Conservation (phyloP, 106 monocot species). For the Triglochin maritima region DNA sequence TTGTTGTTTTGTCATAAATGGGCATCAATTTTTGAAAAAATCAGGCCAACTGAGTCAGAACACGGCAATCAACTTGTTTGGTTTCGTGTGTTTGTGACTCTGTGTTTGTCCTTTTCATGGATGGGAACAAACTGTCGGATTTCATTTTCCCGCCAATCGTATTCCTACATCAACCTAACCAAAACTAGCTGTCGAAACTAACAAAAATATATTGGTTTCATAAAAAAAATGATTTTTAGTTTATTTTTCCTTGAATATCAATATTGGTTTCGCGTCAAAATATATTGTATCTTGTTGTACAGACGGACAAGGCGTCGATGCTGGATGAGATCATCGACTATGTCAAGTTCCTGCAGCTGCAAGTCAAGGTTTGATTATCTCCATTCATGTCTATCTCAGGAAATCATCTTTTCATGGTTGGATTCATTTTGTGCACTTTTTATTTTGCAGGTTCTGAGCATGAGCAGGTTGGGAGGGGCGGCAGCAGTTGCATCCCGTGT, state of each 20-base stretch:
- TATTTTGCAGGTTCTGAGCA: slow-evolving; percentile 60
- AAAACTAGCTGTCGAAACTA: no score
- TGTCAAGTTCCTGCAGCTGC: slow-evolving; percentile 94
- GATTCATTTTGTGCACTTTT: neutral
- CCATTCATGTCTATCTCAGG: no score
- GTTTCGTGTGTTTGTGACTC: no score
- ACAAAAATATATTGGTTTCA: no score
- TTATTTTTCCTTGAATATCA: no score
- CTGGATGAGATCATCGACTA: slow-evolving; percentile 99
- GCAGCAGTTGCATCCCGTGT: slow-evolving; percentile 55
- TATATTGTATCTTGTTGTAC: neutral
- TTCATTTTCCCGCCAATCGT: no score
- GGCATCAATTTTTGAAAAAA: neutral
- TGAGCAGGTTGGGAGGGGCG: slow-evolving; percentile 81
- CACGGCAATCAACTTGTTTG: neutral
- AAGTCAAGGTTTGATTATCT: slow-evolving; percentile 55
- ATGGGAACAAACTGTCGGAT: no score
- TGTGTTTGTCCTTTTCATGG: no score
- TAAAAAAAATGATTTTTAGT: no score
- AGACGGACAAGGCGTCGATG: slow-evolving; percentile 99
- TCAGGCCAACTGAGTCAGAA: neutral
- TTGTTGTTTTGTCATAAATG: neutral
- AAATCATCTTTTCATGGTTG: no score
- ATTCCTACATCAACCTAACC: no score
- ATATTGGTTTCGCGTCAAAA: no score